These are phyloP conservation scores for Neodidymelliopsis sp. DNA, from an alignment of 2,329 filamentous ascomycete species.

Conservation along the genomic window DNA sequence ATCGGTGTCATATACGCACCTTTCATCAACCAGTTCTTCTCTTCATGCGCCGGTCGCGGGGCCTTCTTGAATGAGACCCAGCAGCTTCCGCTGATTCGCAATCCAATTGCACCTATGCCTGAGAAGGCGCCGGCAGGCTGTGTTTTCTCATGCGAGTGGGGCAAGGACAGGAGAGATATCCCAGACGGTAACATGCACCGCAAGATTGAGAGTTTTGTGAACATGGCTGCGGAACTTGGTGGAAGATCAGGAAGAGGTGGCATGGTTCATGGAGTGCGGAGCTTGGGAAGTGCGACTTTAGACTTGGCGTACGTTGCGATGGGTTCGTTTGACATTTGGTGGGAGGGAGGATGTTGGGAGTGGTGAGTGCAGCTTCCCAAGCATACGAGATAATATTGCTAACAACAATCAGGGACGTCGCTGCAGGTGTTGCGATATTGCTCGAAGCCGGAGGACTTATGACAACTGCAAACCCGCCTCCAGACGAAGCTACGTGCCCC, in stretches of 20 bases:
- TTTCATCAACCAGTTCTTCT: slow-evolving; percentile 73
- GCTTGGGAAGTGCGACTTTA: slow-evolving; percentile 74
- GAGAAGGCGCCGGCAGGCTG: slow-evolving; percentile 71
- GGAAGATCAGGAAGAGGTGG: slow-evolving; percentile 71
- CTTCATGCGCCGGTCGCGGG: slow-evolving; percentile 69
- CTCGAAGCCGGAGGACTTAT: slow-evolving; percentile 77
- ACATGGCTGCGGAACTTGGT: slow-evolving; percentile 73
- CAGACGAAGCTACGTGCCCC: slow-evolving; percentile 60
- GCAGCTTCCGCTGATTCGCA: slow-evolving; percentile 68
- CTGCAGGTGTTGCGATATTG: slow-evolving; percentile 76
- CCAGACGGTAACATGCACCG: slow-evolving; percentile 72
- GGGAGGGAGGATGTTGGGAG: slow-evolving; percentile 83
- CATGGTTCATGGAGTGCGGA: slow-evolving; percentile 80
- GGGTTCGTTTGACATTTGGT: slow-evolving; percentile 81
- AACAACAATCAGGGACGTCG: slow-evolving; percentile 68
- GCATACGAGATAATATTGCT: neutral
- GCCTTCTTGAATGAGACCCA: slow-evolving; percentile 73
- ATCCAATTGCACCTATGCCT: slow-evolving; percentile 70
- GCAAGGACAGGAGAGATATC: slow-evolving; percentile 74
- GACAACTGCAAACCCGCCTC: slow-evolving; percentile 76
- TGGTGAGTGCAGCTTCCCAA: slow-evolving; percentile 59
- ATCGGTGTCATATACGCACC: slow-evolving; percentile 78
- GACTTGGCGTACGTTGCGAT: slow-evolving; percentile 79
- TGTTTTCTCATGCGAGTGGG: slow-evolving; percentile 80
- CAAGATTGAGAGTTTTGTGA: slow-evolving; percentile 78